Evolutionary conservation across 73 alveolate species (phyloP), one percentile per base, ranked within the genome.

Genomic region (Uronychia binucleata): DNA sequence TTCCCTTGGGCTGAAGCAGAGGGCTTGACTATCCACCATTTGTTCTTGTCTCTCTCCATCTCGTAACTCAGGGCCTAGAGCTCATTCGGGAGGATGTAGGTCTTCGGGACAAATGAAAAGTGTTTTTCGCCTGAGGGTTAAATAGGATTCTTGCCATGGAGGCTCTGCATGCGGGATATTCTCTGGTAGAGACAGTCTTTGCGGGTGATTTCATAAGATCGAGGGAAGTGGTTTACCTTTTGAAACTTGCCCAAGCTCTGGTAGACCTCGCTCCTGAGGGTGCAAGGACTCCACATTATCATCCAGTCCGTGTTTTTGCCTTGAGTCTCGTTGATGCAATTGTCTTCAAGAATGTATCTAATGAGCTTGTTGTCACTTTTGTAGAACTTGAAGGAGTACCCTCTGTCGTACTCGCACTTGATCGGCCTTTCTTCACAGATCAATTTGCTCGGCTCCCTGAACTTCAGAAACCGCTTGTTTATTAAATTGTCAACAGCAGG

Each of bases 161-260:
- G 96, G 94, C 57, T 93, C 85, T 87, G 98, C 99, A 75, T 96
- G 86, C 80, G 96, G 88, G 89, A 88, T 92, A 98, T 89, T 78
- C 97, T 94, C 88, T 95, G 96, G 26, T 96, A 99, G 98, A 98
- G 96, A 31, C 95, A 87, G 89, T 98, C 99, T 90, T 98, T 98
- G 59, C 99, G 80, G 14, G 99, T 98, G 27, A 98, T 78, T 82
- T 91, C 83, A 57, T 34, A 88, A 5, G 94, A 88, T 5, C 78
- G 57, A 34, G 94, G 94, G 67, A 81, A 88, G 83, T 88, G 94
- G 59, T 88, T 88, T 0, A 88, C 94, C 33, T 88, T 88, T 33
- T 88, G 83, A 57, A 28, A 82, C 30, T 88, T 77, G 34, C 77
- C 59, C 33, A 88, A n/a, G 29, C 77, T 34, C 74, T 87, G 80